A percentile compares a stretch with the other conserved stretches of the same genome.
These are phyloP conservation scores for Thamnidium elegans DNA, from an alignment of 192 early-diverging fungal species.

Conservation along the genomic window DNA sequence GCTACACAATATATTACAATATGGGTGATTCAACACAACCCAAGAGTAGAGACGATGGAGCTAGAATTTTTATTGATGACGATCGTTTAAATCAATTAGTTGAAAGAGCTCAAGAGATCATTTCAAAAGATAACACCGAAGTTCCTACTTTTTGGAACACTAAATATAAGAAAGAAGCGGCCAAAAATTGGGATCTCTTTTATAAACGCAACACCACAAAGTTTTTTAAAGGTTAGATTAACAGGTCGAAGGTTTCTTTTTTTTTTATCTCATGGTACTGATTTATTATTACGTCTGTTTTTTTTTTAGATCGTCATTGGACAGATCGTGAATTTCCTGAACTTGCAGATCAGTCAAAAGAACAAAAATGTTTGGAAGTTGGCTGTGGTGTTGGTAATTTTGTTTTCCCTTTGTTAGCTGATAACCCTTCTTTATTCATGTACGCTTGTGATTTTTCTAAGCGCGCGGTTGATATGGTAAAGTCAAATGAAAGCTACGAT, in stretches of 20 bases:
- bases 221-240: slow-evolving; percentile 76
- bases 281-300: neutral
- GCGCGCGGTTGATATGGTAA: slow-evolving; percentile 88
- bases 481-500: slow-evolving; percentile 72
- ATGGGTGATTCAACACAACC: neutral
- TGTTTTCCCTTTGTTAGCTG: slow-evolving; percentile 87
- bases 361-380: slow-evolving; percentile 67
- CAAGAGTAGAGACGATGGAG: slow-evolving; percentile 15
- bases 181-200: slow-evolving; percentile 81
- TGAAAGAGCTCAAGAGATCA: slow-evolving; percentile 52
- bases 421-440: slow-evolving; percentile 75
- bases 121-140: slow-evolving; percentile 59
- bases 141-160: slow-evolving; percentile 74
- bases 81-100: slow-evolving; percentile 44
- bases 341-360: slow-evolving; percentile 36
- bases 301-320: slow-evolving; percentile 85
- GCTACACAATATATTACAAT: no score
- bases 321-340: slow-evolving; percentile 92
- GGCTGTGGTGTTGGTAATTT: slow-evolving; percentile 99
- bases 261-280: neutral
- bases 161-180: slow-evolving; percentile 77
- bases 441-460: slow-evolving; percentile 95
- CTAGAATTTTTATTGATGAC: slow-evolving; percentile 25
- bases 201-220: slow-evolving; percentile 85
- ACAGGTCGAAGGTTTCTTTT: neutral